Evolutionary conservation across 805 yeast genomes (phyloP).

Genomic region (Komagataella populi): DNA sequence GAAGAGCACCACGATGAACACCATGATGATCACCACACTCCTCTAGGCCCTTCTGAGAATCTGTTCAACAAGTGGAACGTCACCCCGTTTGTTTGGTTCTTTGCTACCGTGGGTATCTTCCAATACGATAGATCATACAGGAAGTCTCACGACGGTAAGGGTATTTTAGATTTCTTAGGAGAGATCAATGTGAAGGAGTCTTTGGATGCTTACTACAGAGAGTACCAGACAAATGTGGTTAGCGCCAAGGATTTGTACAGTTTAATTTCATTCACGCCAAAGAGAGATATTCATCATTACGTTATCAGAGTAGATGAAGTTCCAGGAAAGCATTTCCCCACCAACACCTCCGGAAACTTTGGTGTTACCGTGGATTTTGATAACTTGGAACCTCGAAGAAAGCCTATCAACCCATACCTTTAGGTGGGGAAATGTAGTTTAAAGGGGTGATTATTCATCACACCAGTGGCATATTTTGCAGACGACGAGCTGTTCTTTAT

Average conservation of each 20-base stretch:
- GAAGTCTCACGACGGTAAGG: conserved; percentile 21
- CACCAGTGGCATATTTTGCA: neutral
- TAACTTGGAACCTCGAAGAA: conserved; percentile 17
- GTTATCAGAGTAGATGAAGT: conserved; percentile 12
- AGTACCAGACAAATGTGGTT: conserved; percentile 2
- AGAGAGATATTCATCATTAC: conserved; percentile 4
- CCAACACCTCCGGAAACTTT: conserved; percentile 14
- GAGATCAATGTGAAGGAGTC: conserved; percentile 1
- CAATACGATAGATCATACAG: conserved; percentile 33
- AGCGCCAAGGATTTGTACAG: neutral
- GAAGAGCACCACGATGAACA: conserved; percentile 3
- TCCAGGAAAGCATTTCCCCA: conserved; percentile 16
- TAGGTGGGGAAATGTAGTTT: neutral
- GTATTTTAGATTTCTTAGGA: conserved; percentile 1
- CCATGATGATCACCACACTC: conserved; percentile 5
- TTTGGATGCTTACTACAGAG: neutral
- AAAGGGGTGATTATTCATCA: neutral
- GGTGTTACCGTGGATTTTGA: conserved; percentile 12
- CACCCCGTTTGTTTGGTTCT: conserved; percentile 2
- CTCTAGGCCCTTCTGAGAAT: conserved; percentile 4
- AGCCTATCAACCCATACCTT: conserved; percentile 11
- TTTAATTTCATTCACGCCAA: conserved; percentile 3
- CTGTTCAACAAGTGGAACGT: conserved; percentile 3
- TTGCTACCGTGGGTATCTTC: conserved; percentile 26
- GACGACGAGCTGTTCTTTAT: neutral